Percentiles rank a stretch among this genome's conserved stretches.
phyloP scores from a whole-genome alignment of 179 eudicot species.

The Silene vulgaris region DNA sequence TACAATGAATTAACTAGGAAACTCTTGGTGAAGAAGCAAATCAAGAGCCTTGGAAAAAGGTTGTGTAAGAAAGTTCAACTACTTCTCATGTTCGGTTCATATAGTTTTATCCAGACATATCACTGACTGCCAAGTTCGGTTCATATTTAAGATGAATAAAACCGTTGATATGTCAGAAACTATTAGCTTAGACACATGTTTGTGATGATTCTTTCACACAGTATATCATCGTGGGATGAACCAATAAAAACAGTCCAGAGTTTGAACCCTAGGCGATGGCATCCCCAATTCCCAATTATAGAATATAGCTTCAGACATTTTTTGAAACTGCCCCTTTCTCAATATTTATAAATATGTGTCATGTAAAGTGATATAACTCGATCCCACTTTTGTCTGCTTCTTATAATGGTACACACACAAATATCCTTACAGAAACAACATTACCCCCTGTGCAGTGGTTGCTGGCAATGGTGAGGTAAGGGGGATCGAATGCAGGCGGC shows the following conservation, averaged over 20 bases:
- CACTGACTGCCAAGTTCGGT: neutral
- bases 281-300: neutral
- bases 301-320: neutral
- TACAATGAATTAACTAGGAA: neutral
- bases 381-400: neutral
- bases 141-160: conserved; percentile 3
- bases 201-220: neutral
- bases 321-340: neutral
- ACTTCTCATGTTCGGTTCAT: neutral
- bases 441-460: neutral
- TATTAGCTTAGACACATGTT: neutral
- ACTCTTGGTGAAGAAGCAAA: neutral
- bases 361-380: neutral
- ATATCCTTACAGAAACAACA: neutral
- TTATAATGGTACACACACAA: neutral
- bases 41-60: too few species aligned
- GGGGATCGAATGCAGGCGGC: neutral
- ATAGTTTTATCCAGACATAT: neutral
- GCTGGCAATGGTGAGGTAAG: neutral
- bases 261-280: neutral
- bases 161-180: neutral
- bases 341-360: neutral
- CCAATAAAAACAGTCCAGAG: neutral
- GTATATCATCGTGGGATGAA: neutral
- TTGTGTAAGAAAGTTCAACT: neutral